Conservation (phyloP, 2,329 filamentous ascomycete genomes). For the Elsinoe batatas region DNA sequence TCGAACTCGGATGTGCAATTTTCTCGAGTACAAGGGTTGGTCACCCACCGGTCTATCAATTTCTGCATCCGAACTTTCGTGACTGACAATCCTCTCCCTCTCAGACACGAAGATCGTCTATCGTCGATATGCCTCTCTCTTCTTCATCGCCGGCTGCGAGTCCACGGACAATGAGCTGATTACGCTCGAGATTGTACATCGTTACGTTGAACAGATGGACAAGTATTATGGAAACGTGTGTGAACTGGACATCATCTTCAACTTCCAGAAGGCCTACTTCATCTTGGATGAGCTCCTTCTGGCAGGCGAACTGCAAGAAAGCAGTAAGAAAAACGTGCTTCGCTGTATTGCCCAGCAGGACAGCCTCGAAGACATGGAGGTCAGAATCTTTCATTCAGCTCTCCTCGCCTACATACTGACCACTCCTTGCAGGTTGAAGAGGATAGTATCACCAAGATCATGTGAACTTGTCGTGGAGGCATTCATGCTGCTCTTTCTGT, state of each 20-base stretch:
- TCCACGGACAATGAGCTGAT: slow-evolving; percentile 98
- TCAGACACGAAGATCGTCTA: slow-evolving; percentile 97
- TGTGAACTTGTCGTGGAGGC: not conserved
- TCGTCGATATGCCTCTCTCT: slow-evolving; percentile 94
- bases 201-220: slow-evolving; percentile 99
- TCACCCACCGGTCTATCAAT: slow-evolving; percentile 18
- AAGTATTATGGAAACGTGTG: slow-evolving; percentile 99
- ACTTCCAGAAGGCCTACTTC: slow-evolving; percentile 99
- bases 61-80: slow-evolving; percentile 10
- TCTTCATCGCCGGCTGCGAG: slow-evolving; percentile 96
- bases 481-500: not conserved
- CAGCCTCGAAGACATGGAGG: slow-evolving; percentile 98
- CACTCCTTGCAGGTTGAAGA: slow-evolving; percentile 29
- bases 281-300: slow-evolving; percentile 93
- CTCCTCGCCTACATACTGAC: not conserved
- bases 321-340: slow-evolving; percentile 97
- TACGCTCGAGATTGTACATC: slow-evolving; percentile 95
- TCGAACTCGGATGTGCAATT: slow-evolving; percentile 98
- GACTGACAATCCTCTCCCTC: slow-evolving; percentile 15
- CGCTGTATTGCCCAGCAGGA: slow-evolving; percentile 95
- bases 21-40: slow-evolving; percentile 95
- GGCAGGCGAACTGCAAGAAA: slow-evolving; percentile 95
- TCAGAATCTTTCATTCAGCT: slow-evolving; percentile 40
- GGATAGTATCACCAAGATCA: slow-evolving; percentile 51
- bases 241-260: slow-evolving; percentile 99